These are phyloP conservation scores for Aspergillus udagawae DNA, from an alignment of 2,329 filamentous ascomycete genomes.

Conservation along the genomic window DNA sequence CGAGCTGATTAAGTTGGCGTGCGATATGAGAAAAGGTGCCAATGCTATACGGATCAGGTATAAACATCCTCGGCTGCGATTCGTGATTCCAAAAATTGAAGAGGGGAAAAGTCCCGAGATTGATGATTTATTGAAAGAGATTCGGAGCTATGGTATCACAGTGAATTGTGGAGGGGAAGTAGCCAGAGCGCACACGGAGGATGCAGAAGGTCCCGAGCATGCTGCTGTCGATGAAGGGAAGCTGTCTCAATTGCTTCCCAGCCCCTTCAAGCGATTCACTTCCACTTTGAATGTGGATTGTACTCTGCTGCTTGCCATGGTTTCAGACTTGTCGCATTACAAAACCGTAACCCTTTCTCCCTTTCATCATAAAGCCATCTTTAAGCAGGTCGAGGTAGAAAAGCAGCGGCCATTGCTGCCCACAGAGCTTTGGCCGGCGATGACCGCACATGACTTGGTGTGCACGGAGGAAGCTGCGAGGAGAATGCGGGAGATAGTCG, in stretches of 20 bases:
- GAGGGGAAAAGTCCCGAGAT: slow-evolving; percentile 51
- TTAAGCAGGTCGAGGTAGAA: slow-evolving; percentile 63
- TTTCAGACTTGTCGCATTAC: slow-evolving; percentile 68
- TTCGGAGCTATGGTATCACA: slow-evolving; percentile 48
- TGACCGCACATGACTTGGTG: slow-evolving; percentile 55
- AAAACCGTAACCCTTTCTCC: slow-evolving; percentile 42
- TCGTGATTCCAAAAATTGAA: slow-evolving; percentile 59
- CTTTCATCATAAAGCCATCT: slow-evolving; percentile 58
- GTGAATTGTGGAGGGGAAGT: slow-evolving; percentile 34
- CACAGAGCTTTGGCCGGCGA: slow-evolving; percentile 59
- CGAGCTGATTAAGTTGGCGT: slow-evolving; percentile 58
- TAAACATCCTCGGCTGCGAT: slow-evolving; percentile 54
- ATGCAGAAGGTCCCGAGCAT: slow-evolving; percentile 4
- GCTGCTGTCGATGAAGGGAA: slow-evolving; percentile 12
- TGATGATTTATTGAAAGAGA: slow-evolving; percentile 53
- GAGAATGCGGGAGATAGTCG: slow-evolving; percentile 64
- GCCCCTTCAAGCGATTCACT: slow-evolving; percentile 41
- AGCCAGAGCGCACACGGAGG: slow-evolving; percentile 5
- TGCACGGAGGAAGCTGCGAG: slow-evolving; percentile 63
- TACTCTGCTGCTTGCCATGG: slow-evolving; percentile 67
- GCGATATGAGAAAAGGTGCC: slow-evolving; percentile 56
- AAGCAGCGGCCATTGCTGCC: slow-evolving; percentile 57
- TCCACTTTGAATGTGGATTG: slow-evolving; percentile 46
- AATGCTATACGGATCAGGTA: slow-evolving; percentile 56
- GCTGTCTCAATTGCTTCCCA: slow-evolving; percentile 36